Evolutionary conservation across 495 filamentous ascomycete genomes (phyloP).

Genomic region (Podospora conica): DNA sequence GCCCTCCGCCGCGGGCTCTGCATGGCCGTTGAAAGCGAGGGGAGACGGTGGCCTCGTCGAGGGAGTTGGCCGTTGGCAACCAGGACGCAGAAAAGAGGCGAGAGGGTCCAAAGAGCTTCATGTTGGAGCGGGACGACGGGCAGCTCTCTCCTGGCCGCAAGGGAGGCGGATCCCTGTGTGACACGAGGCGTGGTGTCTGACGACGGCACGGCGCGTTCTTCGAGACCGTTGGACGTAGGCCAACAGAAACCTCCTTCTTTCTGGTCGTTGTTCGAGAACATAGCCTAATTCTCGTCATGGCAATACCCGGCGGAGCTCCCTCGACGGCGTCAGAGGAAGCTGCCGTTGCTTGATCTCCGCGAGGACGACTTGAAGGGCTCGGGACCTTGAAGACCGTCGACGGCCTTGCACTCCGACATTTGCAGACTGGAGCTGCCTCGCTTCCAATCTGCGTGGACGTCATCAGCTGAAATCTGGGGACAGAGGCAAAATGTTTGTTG

Average conservation of each 20-base stretch:
- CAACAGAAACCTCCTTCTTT: not conserved
- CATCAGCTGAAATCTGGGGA: not conserved
- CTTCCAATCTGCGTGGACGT: not conserved
- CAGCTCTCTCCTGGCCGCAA: not conserved
- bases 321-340: not conserved
- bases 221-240: not conserved
- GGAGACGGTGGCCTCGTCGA: not conserved
- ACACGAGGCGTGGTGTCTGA: not conserved
- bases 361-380: not conserved
- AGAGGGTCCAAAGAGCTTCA: not conserved
- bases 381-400: not conserved
- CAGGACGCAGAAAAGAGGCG: not conserved
- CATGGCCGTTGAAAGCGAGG: not conserved
- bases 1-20: not conserved
- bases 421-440: not conserved
- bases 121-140: not conserved
- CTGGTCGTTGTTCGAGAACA: not conserved
- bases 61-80: not conserved
- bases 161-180: not conserved
- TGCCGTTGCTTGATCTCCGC: not conserved
- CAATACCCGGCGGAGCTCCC: not conserved
- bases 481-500: not conserved
- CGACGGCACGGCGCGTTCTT: not conserved
- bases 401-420: not conserved
- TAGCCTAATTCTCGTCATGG: not conserved